These are phyloP conservation scores for Metarhizium sp. DNA, from an alignment of 2,329 filamentous ascomycete genomes.

Conservation along the genomic window DNA sequence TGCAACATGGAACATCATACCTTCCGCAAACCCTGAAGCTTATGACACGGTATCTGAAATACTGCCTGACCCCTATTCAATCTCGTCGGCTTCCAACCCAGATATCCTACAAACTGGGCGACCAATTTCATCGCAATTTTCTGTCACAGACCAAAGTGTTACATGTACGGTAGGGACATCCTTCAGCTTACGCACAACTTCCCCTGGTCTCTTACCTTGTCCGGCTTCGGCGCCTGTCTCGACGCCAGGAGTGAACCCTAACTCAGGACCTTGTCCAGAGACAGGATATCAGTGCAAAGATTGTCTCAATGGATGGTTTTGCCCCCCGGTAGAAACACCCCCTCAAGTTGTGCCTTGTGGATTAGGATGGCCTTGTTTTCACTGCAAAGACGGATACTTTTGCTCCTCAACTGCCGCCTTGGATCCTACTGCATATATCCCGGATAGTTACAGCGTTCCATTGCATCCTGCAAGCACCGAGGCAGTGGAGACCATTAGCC, in stretches of 20 bases:
- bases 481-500: neutral
- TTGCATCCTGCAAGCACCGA: neutral
- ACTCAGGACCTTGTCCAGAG: slow-evolving; percentile 14
- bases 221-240: neutral
- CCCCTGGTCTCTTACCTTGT: neutral
- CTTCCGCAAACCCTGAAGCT: neutral
- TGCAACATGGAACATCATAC: neutral
- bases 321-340: slow-evolving; percentile 21
- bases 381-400: slow-evolving; percentile 20
- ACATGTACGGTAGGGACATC: neutral
- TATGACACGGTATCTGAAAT: neutral
- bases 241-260: neutral
- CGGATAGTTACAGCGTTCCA: neutral
- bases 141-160: neutral
- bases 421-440: neutral
- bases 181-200: neutral
- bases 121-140: neutral
- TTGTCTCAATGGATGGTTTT: slow-evolving; percentile 22
- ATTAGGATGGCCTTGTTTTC: slow-evolving; percentile 21
- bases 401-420: slow-evolving; percentile 8
- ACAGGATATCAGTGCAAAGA: slow-evolving; percentile 18
- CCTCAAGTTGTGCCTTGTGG: slow-evolving; percentile 18
- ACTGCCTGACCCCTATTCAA: neutral
- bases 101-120: neutral
- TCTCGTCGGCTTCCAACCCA: neutral